A percentile compares a stretch with the other conserved stretches of the same genome.
These are phyloP conservation scores for Leucogyrophana mollusca DNA, from an alignment of 768 basidiomycete genomes.

Conservation along the genomic window DNA sequence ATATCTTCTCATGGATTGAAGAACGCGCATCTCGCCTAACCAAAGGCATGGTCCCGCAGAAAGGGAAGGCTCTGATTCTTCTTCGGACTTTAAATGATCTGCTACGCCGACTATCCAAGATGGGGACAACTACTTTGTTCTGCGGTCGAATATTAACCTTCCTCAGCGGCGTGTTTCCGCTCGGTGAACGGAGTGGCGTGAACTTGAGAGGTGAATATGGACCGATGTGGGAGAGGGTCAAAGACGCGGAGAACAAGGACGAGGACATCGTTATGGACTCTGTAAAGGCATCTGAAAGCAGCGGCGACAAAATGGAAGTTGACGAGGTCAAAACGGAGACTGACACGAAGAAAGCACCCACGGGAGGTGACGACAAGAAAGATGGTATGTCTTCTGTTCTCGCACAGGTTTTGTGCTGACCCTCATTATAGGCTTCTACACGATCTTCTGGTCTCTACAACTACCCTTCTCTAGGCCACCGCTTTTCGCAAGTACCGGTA, in stretches of 20 bases:
- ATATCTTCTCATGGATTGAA: conserved; percentile 89
- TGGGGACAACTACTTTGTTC: conserved; percentile 80
- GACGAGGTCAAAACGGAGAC: conserved; percentile 40
- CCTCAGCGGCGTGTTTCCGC: conserved; percentile 79
- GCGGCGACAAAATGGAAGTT: conserved; percentile 60
- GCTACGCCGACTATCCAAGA: conserved; percentile 82
- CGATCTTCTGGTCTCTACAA: conserved; percentile 89
- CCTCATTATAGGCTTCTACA: conserved; percentile 64
- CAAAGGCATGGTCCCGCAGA: conserved; percentile 77
- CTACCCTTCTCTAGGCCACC: conserved; percentile 81
- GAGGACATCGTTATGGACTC: conserved; percentile 30
- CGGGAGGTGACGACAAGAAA: conserved; percentile 47
- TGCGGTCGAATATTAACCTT: conserved; percentile 89
- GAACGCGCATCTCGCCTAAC: conserved; percentile 67
- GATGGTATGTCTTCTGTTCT: conserved; percentile 44
- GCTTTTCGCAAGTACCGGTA: conserved; percentile 54
- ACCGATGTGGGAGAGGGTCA: conserved; percentile 71
- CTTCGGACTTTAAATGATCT: conserved; percentile 87
- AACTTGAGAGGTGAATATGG: conserved; percentile 89
- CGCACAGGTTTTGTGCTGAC: conserved; percentile 2
- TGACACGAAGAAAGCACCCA: conserved; percentile 32
- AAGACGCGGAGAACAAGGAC: conserved; percentile 34
- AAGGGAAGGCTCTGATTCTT: conserved; percentile 84
- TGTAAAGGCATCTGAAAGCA: conserved; percentile 29
- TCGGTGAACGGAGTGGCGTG: conserved; percentile 89